Evolutionary conservation across 352 stramenopile species (phyloP), one percentile per base, ranked within the genome.

Genomic region (Achlya hypogyna): DNA sequence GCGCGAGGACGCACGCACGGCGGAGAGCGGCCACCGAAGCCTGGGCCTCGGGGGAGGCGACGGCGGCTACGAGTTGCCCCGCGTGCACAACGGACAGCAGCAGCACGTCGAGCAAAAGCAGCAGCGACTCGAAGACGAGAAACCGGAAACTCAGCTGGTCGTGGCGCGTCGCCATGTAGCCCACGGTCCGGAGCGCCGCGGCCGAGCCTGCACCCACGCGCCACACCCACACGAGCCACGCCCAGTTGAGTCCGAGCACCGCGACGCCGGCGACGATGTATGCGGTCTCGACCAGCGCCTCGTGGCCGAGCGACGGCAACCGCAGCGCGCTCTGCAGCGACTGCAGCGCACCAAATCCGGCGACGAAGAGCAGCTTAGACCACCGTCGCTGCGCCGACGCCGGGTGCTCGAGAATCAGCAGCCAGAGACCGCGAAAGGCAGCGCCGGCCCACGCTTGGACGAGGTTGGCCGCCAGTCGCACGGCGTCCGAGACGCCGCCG

Each of bases 81-180:
- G 89, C 76, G 69, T 93, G 81, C 1, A 90, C 58, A 12, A 75
- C 67, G n/a, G 79, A 89, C 23, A 89, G 72, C 27, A 88, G 68
- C 25, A 89, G 62, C 5, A 87, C 79, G 70, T 93, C 88, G 29
- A 89, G 66, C 23, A 91, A 72, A 63, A 96, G 82, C 8, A 94
- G 53, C 22, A 91, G 56, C 9, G 81, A 88, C 70, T 92, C 78
- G 4, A 94, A 69, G 20, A 88, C 79, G 16, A 94, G 63, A 62
- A 94, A 96, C 14, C 87, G 83, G 63, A 91, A 96, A 42, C 86
- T 94, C 6, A 96, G 72, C 53, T 96, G 87, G 72, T 93, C 83
- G 51, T 87, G 91, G 4, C 87, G 86, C 23, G 84, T 89, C 4
- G 80, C 77, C 81, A 96, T 93, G 71, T 96, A 96, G 28, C 82